phyloP scores from a whole-genome alignment of 2,329 filamentous ascomycete genomes.

The Periglandula ipomoeae region DNA sequence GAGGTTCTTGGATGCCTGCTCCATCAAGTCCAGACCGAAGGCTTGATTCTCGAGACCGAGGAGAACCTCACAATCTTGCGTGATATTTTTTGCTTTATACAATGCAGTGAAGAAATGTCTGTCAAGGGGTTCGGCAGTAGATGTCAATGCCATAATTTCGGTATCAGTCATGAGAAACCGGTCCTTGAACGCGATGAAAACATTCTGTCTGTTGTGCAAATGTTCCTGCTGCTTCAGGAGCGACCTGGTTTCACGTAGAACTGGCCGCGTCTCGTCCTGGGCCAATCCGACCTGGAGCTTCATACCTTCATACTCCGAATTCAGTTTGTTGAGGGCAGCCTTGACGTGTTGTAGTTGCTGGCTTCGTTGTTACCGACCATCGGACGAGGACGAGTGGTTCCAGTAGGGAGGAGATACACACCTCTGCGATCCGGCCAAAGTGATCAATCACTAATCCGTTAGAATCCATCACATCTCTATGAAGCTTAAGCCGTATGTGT shows the following conservation, averaged over 20 bases:
- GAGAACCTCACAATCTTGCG: conserved; percentile 79
- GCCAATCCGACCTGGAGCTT: conserved; percentile 67
- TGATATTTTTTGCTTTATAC: conserved; percentile 73
- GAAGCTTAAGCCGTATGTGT: conserved; percentile 70
- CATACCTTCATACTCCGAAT: conserved; percentile 73
- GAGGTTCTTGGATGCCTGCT: conserved; percentile 76
- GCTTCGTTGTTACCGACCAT: conserved; percentile 18
- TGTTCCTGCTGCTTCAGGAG: conserved; percentile 66
- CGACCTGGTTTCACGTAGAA: conserved; percentile 66
- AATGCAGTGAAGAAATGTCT: conserved; percentile 75
- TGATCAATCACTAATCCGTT: conserved; percentile 84
- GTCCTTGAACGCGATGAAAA: conserved; percentile 66
- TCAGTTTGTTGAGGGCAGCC: conserved; percentile 65
- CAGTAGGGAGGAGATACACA: conserved; percentile 30
- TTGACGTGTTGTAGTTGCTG: conserved; percentile 85
- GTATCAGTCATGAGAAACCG: conserved; percentile 82
- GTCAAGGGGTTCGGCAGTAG: conserved; percentile 72
- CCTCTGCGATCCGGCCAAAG: conserved; percentile 83
- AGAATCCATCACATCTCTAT: conserved; percentile 86
- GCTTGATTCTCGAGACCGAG: conserved; percentile 86
- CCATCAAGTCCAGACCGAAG: conserved; percentile 82
- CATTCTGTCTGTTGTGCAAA: conserved; percentile 68
- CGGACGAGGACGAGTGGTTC: too few species aligned
- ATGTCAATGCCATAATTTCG: conserved; percentile 66
- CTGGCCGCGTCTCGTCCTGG: conserved; percentile 61